phyloP scores from a whole-genome alignment of 495 filamentous ascomycete genomes.

The Podospora australis region DNA sequence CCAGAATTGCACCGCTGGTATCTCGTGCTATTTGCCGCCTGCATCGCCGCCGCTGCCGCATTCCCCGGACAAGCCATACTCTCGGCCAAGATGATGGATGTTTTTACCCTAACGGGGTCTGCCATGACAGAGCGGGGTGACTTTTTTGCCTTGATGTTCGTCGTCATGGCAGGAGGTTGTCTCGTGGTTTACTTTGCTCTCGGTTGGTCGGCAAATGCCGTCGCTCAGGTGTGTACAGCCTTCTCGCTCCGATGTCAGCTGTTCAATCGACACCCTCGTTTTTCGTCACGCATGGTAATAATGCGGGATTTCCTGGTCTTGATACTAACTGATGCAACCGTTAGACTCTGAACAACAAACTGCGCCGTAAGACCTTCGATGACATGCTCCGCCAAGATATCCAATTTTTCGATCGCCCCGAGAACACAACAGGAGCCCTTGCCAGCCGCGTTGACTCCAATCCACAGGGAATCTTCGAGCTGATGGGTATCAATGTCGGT shows the following conservation, averaged over 20 bases:
- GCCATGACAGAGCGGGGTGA: slow-evolving; percentile 31
- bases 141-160: slow-evolving; percentile 53
- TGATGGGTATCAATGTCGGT: slow-evolving; percentile 77
- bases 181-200: slow-evolving; percentile 36
- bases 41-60: slow-evolving; percentile 14
- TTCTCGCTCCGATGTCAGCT: too few species aligned
- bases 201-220: slow-evolving; percentile 39
- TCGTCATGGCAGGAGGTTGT: slow-evolving; percentile 41
- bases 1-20: slow-evolving; percentile 14
- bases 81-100: slow-evolving; percentile 26
- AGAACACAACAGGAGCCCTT: slow-evolving; percentile 78
- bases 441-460: slow-evolving; percentile 50
- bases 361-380: slow-evolving; percentile 67
- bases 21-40: background rate
- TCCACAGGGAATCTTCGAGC: slow-evolving; percentile 68
- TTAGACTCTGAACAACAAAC: slow-evolving; percentile 64
- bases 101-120: slow-evolving; percentile 22
- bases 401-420: slow-evolving; percentile 69
- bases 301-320: too few species aligned
- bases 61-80: slow-evolving; percentile 34
- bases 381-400: slow-evolving; percentile 90
- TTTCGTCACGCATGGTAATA: too few species aligned
- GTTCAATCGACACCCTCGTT: too few species aligned
- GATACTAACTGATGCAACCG: too few species aligned
- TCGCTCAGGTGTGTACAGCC: too few species aligned